Evolutionary conservation across 257 asterid genomes (phyloP), one percentile per base, ranked within the genome.

Genomic region (Plantago major): DNA sequence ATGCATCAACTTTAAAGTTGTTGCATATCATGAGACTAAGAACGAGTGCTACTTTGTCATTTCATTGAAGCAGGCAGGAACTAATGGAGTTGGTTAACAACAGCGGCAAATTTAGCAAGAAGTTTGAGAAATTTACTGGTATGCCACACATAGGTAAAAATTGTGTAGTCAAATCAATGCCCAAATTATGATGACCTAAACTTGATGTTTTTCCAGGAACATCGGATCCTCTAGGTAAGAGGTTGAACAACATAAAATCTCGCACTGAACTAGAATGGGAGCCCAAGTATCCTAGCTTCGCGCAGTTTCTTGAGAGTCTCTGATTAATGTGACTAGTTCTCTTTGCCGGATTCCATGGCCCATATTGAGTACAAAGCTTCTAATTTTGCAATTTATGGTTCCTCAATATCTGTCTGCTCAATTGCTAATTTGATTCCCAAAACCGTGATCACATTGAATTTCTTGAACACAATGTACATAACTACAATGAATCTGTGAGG

Each of bases 191-290:
- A 11, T 52, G 30, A 10, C 11, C 9, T 22, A 10, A 9, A 52
- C 16, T 15, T 17, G 12, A 56, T 38, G 7, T 43, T 37, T 54
- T 62, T 71, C 60, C 84, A 91, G 98, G 96, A 65, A 85, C 90
- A 3, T 66, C 78, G 22, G 98, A 79, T 70, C 85, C 96, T 64
- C 52, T 84, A 57, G 98, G 96, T 18, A 88, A 88, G 88, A 88
- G 79, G 68, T 76, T 91, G 55, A 73, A 82, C 91, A 91, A 88
- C 79, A 82, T 86, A 22, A 86, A 74, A 72, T 79, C 94, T 30
- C 86, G 92, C 9, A 77, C 86, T 17, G 90, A 88, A 55, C 65
- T 91, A 63, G 84, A 81, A 48, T 91, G 98, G 98, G 89, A 84
- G 75, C 96, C 95, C 10, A 84, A 82, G 64, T 91, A 86, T 75